These are phyloP conservation scores for Sanghuangporus weigelae DNA, from an alignment of 1,284 basidiomycete species.

Conservation along the genomic window DNA sequence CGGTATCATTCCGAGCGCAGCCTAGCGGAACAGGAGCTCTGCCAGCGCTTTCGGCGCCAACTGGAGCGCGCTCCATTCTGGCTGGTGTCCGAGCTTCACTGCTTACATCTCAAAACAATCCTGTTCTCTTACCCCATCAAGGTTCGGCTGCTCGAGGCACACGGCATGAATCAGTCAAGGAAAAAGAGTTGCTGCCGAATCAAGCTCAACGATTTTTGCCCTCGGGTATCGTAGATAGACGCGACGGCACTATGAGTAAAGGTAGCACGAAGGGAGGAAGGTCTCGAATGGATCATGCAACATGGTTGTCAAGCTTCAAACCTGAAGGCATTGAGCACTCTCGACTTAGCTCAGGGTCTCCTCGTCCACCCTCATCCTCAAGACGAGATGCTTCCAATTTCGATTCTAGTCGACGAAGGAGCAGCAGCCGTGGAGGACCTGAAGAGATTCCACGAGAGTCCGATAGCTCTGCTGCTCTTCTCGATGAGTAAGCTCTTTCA, in stretches of 20 bases:
- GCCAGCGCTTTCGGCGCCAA: slow-evolving; percentile 56
- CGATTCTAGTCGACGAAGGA: slow-evolving; percentile 27
- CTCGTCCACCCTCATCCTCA: slow-evolving; percentile 25
- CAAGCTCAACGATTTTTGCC: slow-evolving; percentile 15
- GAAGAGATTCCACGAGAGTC: slow-evolving; percentile 37
- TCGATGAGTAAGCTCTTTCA: slow-evolving; percentile 63
- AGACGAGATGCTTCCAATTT: slow-evolving; percentile 20
- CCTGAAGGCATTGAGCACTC: slow-evolving; percentile 40
- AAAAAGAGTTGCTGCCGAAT: slow-evolving; percentile 17
- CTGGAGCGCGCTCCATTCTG: slow-evolving; percentile 60
- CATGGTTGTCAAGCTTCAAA: slow-evolving; percentile 66
- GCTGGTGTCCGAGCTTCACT: slow-evolving; percentile 60
- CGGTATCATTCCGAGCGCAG: slow-evolving; percentile 44
- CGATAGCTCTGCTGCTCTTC: slow-evolving; percentile 52
- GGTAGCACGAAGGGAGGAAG: slow-evolving; percentile 44
- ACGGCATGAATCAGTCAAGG: slow-evolving; percentile 8
- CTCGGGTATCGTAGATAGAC: slow-evolving; percentile 23
- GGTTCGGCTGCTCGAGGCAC: slow-evolving; percentile 32
- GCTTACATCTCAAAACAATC: slow-evolving; percentile 30
- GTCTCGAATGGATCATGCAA: slow-evolving; percentile 54
- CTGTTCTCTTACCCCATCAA: slow-evolving; percentile 31
- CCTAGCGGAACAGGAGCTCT: slow-evolving; percentile 33
- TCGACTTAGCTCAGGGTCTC: slow-evolving; percentile 33
- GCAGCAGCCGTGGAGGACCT: slow-evolving; percentile 37
- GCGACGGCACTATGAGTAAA: slow-evolving; percentile 52